Evolutionary conservation across 176 grass and related monocot species (phyloP), one percentile per base, ranked within the genome.

Genomic region (Oryza rufipogon): DNA sequence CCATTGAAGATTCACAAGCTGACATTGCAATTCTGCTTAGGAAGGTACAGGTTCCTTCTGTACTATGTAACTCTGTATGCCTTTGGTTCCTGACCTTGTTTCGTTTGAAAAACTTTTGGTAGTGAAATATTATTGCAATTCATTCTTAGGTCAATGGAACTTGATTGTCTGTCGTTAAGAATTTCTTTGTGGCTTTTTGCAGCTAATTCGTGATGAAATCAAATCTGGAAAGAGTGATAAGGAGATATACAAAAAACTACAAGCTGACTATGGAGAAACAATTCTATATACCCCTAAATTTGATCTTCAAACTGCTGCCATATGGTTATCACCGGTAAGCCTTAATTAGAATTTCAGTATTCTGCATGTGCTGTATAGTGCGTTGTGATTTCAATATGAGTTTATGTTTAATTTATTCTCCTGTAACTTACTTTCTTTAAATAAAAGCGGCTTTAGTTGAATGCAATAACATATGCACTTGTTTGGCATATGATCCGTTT

Each of bases 1-100:
- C 96, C 4, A 98, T 98, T 85, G 96, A 98, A 90, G 96, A 98
- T 73, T 98, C 96, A 34, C 91, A 98, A 70, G 96, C 96, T 52
- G 96, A 98, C 89, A 80, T 98, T 72, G 96, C 96, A 28, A 91
- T 95, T 91, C 84, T 98, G 4, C 96, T 98, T 74, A 88, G 96
- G 79, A 98, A 90, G 91, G 96, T 98, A 89, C 41, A 47, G 41
- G 6, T 16, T 71, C 9, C 30, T 83, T 33, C 12, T 60, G 16
- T 60, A 60, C 1, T n/a, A 60, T 60, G 20, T 60, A 60, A 60
- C 20, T 60, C 19, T 20, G 54, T 85, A 73, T 76, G 15, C 38
- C 42, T 26, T 17, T 41, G 2, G 22, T 54, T 83, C 4, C 5
- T 78, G 44, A 33, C 4, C 15, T 71, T 66, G 45, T 5, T 83